Conservation (phyloP, 768 basidiomycete species). For the Leccinum boreale region DNA sequence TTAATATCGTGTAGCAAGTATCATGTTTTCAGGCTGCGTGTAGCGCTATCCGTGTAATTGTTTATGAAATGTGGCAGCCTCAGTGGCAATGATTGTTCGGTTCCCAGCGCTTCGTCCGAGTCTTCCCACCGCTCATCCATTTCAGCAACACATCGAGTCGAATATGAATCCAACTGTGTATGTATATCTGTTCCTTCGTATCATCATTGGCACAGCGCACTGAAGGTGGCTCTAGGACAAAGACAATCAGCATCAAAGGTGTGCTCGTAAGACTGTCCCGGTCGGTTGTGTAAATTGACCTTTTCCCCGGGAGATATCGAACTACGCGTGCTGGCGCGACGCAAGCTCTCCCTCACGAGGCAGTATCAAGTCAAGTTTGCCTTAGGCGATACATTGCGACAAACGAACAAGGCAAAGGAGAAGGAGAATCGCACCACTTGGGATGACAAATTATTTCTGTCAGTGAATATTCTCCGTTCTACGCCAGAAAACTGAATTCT, state of each 20-base stretch:
- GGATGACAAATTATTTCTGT: background rate
- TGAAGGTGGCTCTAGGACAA: background rate
- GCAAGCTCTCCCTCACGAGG: background rate
- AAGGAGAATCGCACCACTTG: background rate
- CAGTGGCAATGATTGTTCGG: background rate
- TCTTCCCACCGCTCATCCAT: background rate
- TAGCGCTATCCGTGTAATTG: slow-evolving; percentile 7
- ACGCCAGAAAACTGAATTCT: background rate
- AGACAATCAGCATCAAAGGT: background rate
- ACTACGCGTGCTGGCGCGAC: background rate
- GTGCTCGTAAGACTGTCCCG: background rate
- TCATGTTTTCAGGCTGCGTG: slow-evolving; percentile 1
- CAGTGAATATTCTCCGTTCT: background rate
- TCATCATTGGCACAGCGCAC: background rate
- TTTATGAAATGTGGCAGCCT: background rate
- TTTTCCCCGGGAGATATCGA: background rate
- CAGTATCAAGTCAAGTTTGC: background rate
- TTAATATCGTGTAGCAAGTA: background rate
- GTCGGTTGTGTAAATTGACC: background rate
- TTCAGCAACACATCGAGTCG: background rate
- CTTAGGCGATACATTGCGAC: background rate
- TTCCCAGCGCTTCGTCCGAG: background rate
- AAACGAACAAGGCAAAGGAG: background rate
- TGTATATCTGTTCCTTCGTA: background rate
- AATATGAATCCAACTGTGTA: background rate